Base-by-base conservation (phyloP, 208 protist species). In the Acanthamoeba pearcei region DNA sequence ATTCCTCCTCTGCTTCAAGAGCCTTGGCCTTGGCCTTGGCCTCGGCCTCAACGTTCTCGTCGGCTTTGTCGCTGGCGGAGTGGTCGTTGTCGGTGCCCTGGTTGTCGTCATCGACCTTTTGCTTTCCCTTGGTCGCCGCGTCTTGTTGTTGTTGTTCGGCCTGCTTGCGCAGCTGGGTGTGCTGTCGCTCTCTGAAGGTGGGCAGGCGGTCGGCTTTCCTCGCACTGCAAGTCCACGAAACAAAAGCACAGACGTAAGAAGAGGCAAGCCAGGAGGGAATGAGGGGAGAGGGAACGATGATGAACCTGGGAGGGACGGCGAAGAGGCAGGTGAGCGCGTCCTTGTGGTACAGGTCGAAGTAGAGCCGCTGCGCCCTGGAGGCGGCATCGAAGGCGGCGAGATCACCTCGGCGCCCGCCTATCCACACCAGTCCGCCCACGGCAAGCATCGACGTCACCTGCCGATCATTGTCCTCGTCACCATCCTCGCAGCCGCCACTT, bases 241-340 rank as follows among this genome's bases (percentile, higher is more conserved):
- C 13, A 60, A 60, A 62, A 62, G 24, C 57, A 62, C 0, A 24
- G 24, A 24, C 19, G 0, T 24, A 15, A 15, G 22, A 24, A 27
- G 19, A 35, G 38, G 38, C 38, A 38, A 66, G 60, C 15, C 60
- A 19, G 27, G 15, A n/a, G 27, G 60, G 27, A 19, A 66, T 15
- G 22, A 42, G n/a, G 17, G 70, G 49, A 6, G 51, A 15, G 51
- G 78, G 15, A 2, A 49, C 1, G 72, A 8, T 8, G 22, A 49
- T 24, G 78, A 57, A 85, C 78, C 46, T 38, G 29, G 38, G 78
- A 13, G 27, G 29, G 15, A 60, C 9, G 22, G 78, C 46, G 78
- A 27, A 15, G n/a, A 85, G 24, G 78, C 78, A 85, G 9, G 46
- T 85, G 78, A 85, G 46, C 12, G 78, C 78, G 29, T 85, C 78